Evolutionary conservation across 2,329 filamentous ascomycete species (phyloP).

Genomic region (Daldinia sp.): DNA sequence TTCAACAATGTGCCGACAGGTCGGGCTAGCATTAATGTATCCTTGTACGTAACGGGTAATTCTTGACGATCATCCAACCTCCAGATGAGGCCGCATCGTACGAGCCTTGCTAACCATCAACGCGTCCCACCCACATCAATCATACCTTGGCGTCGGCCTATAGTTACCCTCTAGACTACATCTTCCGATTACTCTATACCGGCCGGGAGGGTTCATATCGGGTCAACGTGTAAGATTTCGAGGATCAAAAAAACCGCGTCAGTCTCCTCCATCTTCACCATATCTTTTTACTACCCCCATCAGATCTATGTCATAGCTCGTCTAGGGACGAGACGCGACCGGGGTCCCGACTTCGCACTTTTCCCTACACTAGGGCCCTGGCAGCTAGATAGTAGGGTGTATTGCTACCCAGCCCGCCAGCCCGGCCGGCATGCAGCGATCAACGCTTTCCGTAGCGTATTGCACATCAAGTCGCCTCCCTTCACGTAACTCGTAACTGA

Average conservation of each 20-base stretch:
- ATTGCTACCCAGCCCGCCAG: constrained; percentile 25
- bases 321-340: constrained; percentile 18
- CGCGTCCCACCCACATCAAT: constrained; percentile 27
- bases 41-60: constrained; percentile 36
- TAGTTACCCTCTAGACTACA: constrained; percentile 20
- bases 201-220: constrained; percentile 28
- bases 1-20: constrained; percentile 31
- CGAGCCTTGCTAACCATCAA: constrained; percentile 28
- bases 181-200: constrained; percentile 32
- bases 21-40: constrained; percentile 20
- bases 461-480: constrained; percentile 36
- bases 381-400: constrained; percentile 14
- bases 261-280: constrained; percentile 4
- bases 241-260: not conserved
- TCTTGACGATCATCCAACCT: constrained; percentile 33
- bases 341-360: constrained; percentile 16
- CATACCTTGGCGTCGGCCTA: constrained; percentile 19
- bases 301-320: constrained; percentile 33
- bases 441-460: constrained; percentile 17
- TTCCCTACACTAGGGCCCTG: constrained; percentile 12
- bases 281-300: constrained; percentile 27
- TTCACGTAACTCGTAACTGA: constrained; percentile 11
- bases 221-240: constrained; percentile 3
- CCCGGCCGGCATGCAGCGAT: constrained; percentile 24
- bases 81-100: constrained; percentile 27